Conservation (phyloP, 495 filamentous ascomycete genomes). For the Penicillium silybi region DNA sequence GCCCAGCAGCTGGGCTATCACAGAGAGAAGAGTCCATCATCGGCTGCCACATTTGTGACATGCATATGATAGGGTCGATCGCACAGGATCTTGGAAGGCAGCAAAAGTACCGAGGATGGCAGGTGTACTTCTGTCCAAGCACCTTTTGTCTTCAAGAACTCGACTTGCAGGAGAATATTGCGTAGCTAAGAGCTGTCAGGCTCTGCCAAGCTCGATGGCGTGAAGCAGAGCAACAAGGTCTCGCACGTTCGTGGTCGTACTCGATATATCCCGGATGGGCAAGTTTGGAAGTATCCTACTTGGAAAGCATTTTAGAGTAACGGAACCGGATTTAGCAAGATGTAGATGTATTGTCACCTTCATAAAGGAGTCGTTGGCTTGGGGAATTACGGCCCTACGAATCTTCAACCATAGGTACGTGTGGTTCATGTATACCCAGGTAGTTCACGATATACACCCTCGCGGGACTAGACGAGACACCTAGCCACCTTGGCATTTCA, state of each 20-base stretch:
- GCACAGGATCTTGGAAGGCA: neutral
- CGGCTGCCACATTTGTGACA: slow-evolving; percentile 16
- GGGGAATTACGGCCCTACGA: too few species aligned
- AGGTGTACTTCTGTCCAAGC: neutral
- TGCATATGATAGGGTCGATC: slow-evolving; percentile 8
- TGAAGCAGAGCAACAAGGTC: neutral
- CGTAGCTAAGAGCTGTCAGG: neutral
- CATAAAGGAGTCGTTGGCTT: too few species aligned
- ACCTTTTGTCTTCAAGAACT: neutral
- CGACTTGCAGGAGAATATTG: neutral
- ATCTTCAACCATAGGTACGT: too few species aligned
- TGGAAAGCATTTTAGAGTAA: too few species aligned
- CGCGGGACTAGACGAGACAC: too few species aligned
- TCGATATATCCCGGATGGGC: neutral
- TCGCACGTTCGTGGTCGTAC: too few species aligned
- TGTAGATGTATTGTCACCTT: too few species aligned
- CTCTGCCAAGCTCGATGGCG: neutral
- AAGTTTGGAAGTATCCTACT: too few species aligned
- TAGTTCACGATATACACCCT: too few species aligned
- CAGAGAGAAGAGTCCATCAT: slow-evolving; percentile 4
- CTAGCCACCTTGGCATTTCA: too few species aligned
- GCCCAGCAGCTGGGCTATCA: slow-evolving; percentile 4
- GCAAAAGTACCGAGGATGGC: neutral
- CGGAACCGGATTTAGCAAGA: too few species aligned
- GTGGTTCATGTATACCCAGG: too few species aligned